A percentile compares a stretch with the other conserved stretches of the same genome.
Conservation (phyloP, 2,329 filamentous ascomycete genomes). For the Pseudogymnoascus sp. region DNA sequence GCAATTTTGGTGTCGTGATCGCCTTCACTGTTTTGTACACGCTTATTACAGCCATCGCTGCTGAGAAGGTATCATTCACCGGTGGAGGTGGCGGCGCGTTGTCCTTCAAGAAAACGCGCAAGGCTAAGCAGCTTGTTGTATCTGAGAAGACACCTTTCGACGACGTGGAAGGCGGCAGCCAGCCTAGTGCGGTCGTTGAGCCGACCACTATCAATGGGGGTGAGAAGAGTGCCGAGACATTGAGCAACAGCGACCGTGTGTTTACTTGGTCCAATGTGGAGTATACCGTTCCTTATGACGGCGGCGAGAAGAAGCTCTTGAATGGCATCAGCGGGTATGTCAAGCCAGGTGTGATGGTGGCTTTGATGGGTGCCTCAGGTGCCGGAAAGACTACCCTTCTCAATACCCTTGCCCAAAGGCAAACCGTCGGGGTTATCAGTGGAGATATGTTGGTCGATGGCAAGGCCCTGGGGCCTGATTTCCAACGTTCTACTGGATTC, state of each 20-base stretch:
- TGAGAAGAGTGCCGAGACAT: slow-evolving; percentile 16
- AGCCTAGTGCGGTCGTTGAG: slow-evolving; percentile 19
- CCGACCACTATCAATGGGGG: slow-evolving; percentile 4
- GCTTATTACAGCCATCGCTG: slow-evolving; percentile 49
- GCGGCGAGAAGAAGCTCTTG: slow-evolving; percentile 60
- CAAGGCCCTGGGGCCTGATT: slow-evolving; percentile 65
- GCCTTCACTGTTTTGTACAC: slow-evolving; percentile 56
- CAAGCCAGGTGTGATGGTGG: slow-evolving; percentile 62
- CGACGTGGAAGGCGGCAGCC: slow-evolving; percentile 36
- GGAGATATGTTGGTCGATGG: slow-evolving; percentile 70
- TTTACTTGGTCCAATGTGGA: slow-evolving; percentile 68
- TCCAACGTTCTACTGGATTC: slow-evolving; percentile 70
- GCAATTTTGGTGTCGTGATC: slow-evolving; percentile 56
- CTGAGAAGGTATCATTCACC: slow-evolving; percentile 64
- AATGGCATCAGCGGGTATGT: slow-evolving; percentile 78
- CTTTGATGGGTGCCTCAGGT: slow-evolving; percentile 55
- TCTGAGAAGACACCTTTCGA: slow-evolving; percentile 44
- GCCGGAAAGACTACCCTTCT: slow-evolving; percentile 85
- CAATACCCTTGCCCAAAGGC: slow-evolving; percentile 75
- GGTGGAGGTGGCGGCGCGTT: slow-evolving; percentile 58
- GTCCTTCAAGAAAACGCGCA: slow-evolving; percentile 63
- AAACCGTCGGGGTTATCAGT: slow-evolving; percentile 79
- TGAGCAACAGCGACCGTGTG: slow-evolving; percentile 57
- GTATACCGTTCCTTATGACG: slow-evolving; percentile 59
- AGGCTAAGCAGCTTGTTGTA: slow-evolving; percentile 46